Base-by-base conservation (phyloP, 148 eudicot genomes). In the Rhododendron griersonianum region DNA sequence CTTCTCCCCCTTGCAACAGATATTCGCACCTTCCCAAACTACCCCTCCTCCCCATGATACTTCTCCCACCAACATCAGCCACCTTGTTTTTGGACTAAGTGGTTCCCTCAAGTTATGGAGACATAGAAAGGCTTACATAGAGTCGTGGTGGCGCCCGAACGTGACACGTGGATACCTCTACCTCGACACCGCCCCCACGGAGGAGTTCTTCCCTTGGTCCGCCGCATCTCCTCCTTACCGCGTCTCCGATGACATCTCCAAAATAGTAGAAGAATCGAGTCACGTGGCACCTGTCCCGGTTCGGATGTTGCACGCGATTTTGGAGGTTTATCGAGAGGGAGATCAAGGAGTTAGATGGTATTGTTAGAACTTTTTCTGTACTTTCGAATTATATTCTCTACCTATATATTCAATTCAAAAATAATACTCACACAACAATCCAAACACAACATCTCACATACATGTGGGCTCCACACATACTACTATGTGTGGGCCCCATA, bases 91-190 rank as follows among this genome's bases (percentile, higher is more conserved):
- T 37, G 91, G 91, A 11, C 83, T 89, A 14, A 16, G 74, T 1
- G 88, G 84, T 1, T 87, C 91, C 0, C 74, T 35, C 3, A 11
- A 81, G 15, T 65, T 86, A 53, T 89, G 88, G 88, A 51, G 57
- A 30, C 6, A 71, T 21, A 28, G 89, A 18, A 85, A 59, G 48
- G 21, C 78, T 9, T 87, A 87, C 63, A 73, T 85, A 28, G 91
- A 89, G 23, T 44, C 91, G 30, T 89, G 91, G 91, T 89, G 91
- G 91, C 65, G 86, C 3, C 89, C 91, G 5, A 89, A 87, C 74
- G 33, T 28, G 5, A 87, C 89, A 0, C 81, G 89, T 2, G 91
- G 91, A 1, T 79, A 65, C 25, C 44, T 89, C 5, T 89, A n/a
- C n/a, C 76, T 89, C 8, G 91, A 89, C 41, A 59, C 10, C 7